A percentile compares a stretch with the other conserved stretches of the same genome.
Conservation (phyloP, 768 basidiomycete genomes). For the Glaciozyma antarctica region DNA sequence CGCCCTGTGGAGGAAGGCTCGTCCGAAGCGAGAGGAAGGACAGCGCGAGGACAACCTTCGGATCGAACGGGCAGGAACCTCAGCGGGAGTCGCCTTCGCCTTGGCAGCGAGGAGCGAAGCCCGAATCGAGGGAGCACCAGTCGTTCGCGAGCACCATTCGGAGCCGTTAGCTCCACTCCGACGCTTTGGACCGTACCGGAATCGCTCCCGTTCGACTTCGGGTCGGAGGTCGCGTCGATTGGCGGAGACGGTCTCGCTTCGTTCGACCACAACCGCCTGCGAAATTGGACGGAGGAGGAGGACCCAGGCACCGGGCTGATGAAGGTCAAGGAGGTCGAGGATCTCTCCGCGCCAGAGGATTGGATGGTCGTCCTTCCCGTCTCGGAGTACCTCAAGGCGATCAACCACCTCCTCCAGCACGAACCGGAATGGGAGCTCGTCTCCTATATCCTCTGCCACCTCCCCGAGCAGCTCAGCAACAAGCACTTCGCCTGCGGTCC, state of each 20-base stretch:
- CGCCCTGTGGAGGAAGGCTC: conserved; percentile 11
- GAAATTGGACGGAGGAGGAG: conserved; percentile 34
- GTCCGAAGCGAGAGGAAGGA: conserved; percentile 15
- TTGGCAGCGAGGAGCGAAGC: conserved; percentile 20
- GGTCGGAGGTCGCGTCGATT: not conserved
- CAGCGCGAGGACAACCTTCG: conserved; percentile 5
- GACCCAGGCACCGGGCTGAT: conserved; percentile 30
- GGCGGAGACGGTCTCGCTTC: conserved; percentile 29
- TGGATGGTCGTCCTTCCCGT: conserved; percentile 48
- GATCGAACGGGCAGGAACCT: conserved; percentile 13
- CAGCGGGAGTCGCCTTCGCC: conserved; percentile 25
- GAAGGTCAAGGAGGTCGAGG: conserved; percentile 36
- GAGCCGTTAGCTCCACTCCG: conserved; percentile 9
- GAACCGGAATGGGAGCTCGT: conserved; percentile 88
- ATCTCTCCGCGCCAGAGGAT: not conserved
- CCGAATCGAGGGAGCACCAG: conserved; percentile 19
- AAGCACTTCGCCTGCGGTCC: conserved; percentile 95
- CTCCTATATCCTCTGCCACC: conserved; percentile 80
- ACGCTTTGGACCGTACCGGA: conserved; percentile 64
- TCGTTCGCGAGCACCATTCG: not conserved
- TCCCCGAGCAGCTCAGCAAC: conserved; percentile 83
- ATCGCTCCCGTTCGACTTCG: conserved; percentile 49
- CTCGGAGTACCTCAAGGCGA: conserved; percentile 58
- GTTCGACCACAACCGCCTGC: conserved; percentile 36
- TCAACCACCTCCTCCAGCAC: conserved; percentile 58